Evolutionary conservation across 2,329 filamentous ascomycete species (phyloP), one percentile per base, ranked within the genome.

Genomic region (Pseudogymnoascus sp.): DNA sequence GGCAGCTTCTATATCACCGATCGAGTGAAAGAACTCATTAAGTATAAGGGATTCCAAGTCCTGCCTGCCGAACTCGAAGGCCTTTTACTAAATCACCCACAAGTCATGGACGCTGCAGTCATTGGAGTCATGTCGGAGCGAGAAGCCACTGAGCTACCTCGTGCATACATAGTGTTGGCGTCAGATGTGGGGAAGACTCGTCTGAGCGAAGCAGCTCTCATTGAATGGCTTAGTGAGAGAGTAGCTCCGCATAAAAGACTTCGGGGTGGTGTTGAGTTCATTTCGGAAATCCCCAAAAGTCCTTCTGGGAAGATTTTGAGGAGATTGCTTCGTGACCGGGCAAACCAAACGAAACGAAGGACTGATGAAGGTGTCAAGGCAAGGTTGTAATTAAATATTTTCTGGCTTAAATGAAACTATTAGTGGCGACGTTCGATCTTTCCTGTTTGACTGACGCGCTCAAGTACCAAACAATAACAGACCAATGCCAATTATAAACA

Each of bases 41-140:
- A 80, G 65, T 79, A 79, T 61, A 79, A 80, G 65, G 79, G 79
- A 1, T 70, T 79, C 42, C 78, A 81, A 69, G 77, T 81, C n/a
- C 75, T 78, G 8, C 79, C 79, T 0, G 77, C 78, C 0, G 79
- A 81, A 63, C 69, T 81, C 0, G 79, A 81, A 69, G 77, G 73
- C 1, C 58, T 78, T 35, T 68, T 81, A 0, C 61, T 80, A 3
- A 71, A 68, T 5, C 76, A 80, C 63, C 70, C 71, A 1, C 64
- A 70, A 3, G 71, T 81, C 3, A 65, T 71, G 1, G 79, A 81
- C 66, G 77, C 76, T 0, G 76, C 77, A 6, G 79, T 81, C 27
- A 77, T 80, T 51, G 77, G 76, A 0, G 76, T 85, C 21, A 41
- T 41, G 38, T 41, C 38, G 38, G 38, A 41, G 38, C 38, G 15